Base-by-base conservation (phyloP, 306 rosid species). In the Trifolium dubium region DNA sequence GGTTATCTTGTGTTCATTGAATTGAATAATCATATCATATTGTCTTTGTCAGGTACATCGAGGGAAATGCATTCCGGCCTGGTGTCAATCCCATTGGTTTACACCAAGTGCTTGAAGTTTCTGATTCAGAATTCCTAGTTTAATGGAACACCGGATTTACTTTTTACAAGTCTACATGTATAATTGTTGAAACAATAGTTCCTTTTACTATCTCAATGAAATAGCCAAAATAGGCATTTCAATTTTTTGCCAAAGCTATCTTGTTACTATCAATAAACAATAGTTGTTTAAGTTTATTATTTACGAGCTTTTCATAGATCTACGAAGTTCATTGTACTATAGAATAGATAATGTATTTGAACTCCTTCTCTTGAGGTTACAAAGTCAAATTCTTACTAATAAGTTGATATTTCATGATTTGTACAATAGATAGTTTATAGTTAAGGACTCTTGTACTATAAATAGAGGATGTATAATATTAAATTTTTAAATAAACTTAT, bases 61-160 rank as follows among this genome's bases (percentile, higher is more conserved):
- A 89, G 70, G 96, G 96, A 72, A 95, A 92, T 80, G 88, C 97
- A 51, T 95, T 90, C 88, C 80, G 92, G 68, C 87, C 90, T n/a
- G 92, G 93, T 58, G 99, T 88, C 37, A 90, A 86, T 54, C 93
- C 98, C 35, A 83, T 90, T 58, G 98, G 99, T 43, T 59, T 85
- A 37, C 99, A 95, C 77, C 87, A 87, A 84, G 92, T 87, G 84
- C 98, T 95, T 55, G 99, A 92, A 82, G 93, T 95, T 85, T 88
- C 98, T 54, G 97, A 95, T 50, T 3, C 92, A 2, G 99, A 95
- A 59, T 92, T 94, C 86, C 86, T 92, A 12, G 97, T 90, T 66
- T 95, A 89, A 84, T 67, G 74, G 18, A 51, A 76, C 43, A 37
- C 10, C 1, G 62, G 72, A 43, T 64, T 74, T 65, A 59, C 67